Evolutionary conservation across 2,329 filamentous ascomycete species (phyloP).

Genomic region (Penicillium sp.): DNA sequence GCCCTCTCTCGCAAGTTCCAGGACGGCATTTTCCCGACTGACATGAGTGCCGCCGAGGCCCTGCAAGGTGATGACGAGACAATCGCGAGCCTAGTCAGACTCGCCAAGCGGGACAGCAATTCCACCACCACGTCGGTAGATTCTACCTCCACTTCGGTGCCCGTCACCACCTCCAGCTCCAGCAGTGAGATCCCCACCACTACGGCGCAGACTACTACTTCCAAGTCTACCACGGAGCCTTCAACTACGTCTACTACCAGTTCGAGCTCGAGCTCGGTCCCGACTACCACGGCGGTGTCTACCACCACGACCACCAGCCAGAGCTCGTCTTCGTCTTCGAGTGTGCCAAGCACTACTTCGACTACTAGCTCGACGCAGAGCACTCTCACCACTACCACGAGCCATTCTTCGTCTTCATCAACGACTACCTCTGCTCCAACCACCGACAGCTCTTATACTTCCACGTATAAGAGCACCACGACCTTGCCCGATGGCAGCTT

Average conservation of each 20-base stretch:
- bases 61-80: slow-evolving; percentile 66
- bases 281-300: slow-evolving; percentile 9
- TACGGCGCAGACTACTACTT: slow-evolving; percentile 8
- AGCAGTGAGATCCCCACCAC: slow-evolving; percentile 18
- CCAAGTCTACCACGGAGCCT: slow-evolving; percentile 21
- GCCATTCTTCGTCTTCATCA: slow-evolving; percentile 16
- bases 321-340: slow-evolving; percentile 1
- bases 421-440: slow-evolving; percentile 31
- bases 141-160: slow-evolving; percentile 20
- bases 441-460: slow-evolving; percentile 42
- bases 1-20: slow-evolving; percentile 68
- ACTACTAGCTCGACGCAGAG: slow-evolving; percentile 29
- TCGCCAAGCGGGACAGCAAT: slow-evolving; percentile 66
- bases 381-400: slow-evolving; percentile 28
- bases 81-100: slow-evolving; percentile 66
- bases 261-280: slow-evolving; percentile 10
- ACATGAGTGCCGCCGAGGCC: slow-evolving; percentile 67
- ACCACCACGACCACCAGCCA: slow-evolving; percentile 1
- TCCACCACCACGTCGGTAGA: slow-evolving; percentile 31
- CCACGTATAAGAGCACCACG: slow-evolving; percentile 49
- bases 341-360: slow-evolving; percentile 14
- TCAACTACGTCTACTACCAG: slow-evolving; percentile 39
- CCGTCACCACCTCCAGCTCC: slow-evolving; percentile 24
- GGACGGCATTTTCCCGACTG: slow-evolving; percentile 71
- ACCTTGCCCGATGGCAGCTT: slow-evolving; percentile 51